Evolutionary conservation across 2,329 filamentous ascomycete genomes (phyloP), one percentile per base, ranked within the genome.

Genomic region (Xylariomycetidae sp.): DNA sequence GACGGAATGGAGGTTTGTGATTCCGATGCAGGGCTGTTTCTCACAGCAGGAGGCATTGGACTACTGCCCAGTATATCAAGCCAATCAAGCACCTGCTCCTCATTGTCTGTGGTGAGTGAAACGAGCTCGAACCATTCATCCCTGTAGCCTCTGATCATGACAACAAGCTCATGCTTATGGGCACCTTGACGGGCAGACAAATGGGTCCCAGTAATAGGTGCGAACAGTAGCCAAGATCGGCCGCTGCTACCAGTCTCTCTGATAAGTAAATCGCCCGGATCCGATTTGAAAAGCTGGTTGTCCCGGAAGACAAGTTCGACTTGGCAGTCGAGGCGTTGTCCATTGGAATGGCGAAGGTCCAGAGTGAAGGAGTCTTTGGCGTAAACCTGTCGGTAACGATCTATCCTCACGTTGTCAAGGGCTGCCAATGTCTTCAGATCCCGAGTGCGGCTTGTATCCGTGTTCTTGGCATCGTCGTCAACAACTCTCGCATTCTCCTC

Each of bases 341-440:
- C 89, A 50, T 77, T 95, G 2, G 90, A 94, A 58, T 98, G 92
- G 31, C 75, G 72, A 10, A 98, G 62, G 39, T 89, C 82, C 48
- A 98, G 70, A 37, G 84, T 82, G 56, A 98, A 98, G 47, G 83
- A 79, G 57, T 98, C 92, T 50, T 94, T 82, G 28, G 90, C 89
- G 43, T 78, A 81, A 25, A 98, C 93, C 51, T 89, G 86, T 35
- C 87, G 79, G 24, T 66, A 73, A n/a, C 76, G 70, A 52, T 95
- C 81, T 35, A 96, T 80, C 26, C 65, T 68, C 8, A 92, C 76
- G 34, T 75, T 75, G 20, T 79, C 74, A 22, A 88, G 69, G 1
- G 84, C 74, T 10, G 76, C 78, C 34, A 98, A 63, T 12, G 81
- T 94, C 44, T 79, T 75, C 10, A 89, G 73, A 57, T 95, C 85